Evolutionary conservation across 2,329 filamentous ascomycete genomes (phyloP).

Genomic region (Cucurbitaria berberidis): DNA sequence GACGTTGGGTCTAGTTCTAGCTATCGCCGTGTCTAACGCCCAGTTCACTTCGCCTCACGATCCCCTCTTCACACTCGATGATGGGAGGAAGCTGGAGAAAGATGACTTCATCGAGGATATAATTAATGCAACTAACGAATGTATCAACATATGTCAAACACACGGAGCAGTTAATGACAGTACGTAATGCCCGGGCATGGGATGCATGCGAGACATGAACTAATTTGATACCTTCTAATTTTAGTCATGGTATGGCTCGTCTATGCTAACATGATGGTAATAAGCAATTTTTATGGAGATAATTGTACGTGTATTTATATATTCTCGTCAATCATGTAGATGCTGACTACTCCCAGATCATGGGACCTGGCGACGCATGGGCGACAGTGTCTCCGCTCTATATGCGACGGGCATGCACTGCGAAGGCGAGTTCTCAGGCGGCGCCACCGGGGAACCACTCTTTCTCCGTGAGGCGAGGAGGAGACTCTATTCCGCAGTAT

Average conservation of each 20-base stretch:
- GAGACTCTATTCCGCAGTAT: conserved; percentile 37
- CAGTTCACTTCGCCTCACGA: conserved; percentile 41
- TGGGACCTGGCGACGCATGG: conserved; percentile 42
- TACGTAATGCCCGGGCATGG: conserved; percentile 1
- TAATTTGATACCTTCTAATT: not conserved
- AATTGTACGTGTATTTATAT: conserved; percentile 33
- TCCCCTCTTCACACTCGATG: conserved; percentile 39
- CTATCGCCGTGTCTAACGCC: conserved; percentile 36
- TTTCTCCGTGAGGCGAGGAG: conserved; percentile 42
- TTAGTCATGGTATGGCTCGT: conserved; percentile 44
- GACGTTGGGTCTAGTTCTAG: conserved; percentile 38
- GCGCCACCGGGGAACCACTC: conserved; percentile 26
- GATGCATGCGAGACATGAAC: not conserved
- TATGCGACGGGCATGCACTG: conserved; percentile 46
- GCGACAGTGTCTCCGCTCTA: conserved; percentile 35
- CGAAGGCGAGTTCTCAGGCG: conserved; percentile 35
- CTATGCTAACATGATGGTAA: conserved; percentile 39
- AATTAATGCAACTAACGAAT: conserved; percentile 45
- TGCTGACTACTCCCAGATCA: conserved; percentile 34
- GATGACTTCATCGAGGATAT: conserved; percentile 43
- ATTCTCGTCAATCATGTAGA: not conserved
- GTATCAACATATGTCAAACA: conserved; percentile 44
- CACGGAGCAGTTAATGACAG: conserved; percentile 45
- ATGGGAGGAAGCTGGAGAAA: conserved; percentile 38
- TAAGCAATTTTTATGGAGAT: conserved; percentile 44